Evolutionary conservation across 2,329 filamentous ascomycete genomes (phyloP), one percentile per base, ranked within the genome.

Genomic region (Aspergillus clavatus): DNA sequence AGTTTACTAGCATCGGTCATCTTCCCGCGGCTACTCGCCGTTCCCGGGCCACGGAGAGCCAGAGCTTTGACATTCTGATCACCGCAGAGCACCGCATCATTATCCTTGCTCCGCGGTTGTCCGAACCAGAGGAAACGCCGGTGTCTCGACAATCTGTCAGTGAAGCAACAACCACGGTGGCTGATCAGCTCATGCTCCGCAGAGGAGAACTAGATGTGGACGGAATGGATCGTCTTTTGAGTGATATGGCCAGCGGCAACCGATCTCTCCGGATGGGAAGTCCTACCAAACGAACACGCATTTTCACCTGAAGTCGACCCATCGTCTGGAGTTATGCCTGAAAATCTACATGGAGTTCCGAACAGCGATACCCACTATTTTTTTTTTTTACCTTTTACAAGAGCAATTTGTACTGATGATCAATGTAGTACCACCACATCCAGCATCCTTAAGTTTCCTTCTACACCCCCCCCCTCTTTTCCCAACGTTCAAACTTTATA

Each of bases 171-270:
- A 53, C 48, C 12, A 43, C 44, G 5, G 62, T 66, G n/a, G 55
- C 53, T 7, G 71, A 74, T 38, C 70, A 73, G 49, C 49, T 65
- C 23, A 66, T 67, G 54, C 62, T 74, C 10, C 65, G 55, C 36
- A 60, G 60, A 37, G 72, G 71, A 35, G 68, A 72, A 42, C 62
- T 75, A 12, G 72, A 73, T 46, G 62, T 75, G 12, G 66, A 72
- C 33, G 72, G 71, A 38, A 74, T 75, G 71, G 71, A 71, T 45
- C 65, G 71, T 16, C 56, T 75, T 3, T 54, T 75, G 28, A 70
- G 63, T 22, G 65, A 65, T 31, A 75, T 75, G 70, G 59, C 62
- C 2, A 57, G 50, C 24, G 57, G 54, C 8, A 54, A 52, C 26
- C 60, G 56, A 33, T 54, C 65, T 27, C 51, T 65, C 29, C 56